phyloP scores from a whole-genome alignment of 2,329 filamentous ascomycete genomes.

The Herpotrichia juniperi region DNA sequence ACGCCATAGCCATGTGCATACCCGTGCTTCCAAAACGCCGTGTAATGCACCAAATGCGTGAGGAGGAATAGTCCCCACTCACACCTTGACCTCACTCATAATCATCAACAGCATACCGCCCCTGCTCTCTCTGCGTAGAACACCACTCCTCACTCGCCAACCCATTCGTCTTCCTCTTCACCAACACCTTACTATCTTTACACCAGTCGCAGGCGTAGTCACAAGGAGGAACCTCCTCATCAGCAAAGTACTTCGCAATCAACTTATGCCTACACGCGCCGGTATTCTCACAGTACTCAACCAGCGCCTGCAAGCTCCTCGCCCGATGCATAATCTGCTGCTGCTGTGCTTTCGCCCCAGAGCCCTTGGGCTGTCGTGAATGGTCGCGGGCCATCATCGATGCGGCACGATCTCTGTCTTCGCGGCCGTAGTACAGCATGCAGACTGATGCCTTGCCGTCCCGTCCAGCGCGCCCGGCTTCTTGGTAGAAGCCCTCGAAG shows the following conservation, averaged over 20 bases:
- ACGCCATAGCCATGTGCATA: neutral
- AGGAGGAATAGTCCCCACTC: too few species aligned
- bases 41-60: neutral
- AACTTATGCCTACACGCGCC: slow-evolving; percentile 70
- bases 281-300: slow-evolving; percentile 82
- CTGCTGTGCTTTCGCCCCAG: slow-evolving; percentile 38
- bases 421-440: slow-evolving; percentile 87
- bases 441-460: slow-evolving; percentile 88
- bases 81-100: slow-evolving; percentile 30
- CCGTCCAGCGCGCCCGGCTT: slow-evolving; percentile 87
- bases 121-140: slow-evolving; percentile 53
- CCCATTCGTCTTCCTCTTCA: slow-evolving; percentile 47
- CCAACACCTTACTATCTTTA: slow-evolving; percentile 44
- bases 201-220: slow-evolving; percentile 53
- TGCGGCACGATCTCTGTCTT: slow-evolving; percentile 79
- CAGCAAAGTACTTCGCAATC: slow-evolving; percentile 46
- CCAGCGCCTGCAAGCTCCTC: slow-evolving; percentile 61
- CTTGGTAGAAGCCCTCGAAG: slow-evolving; percentile 96
- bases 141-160: slow-evolving; percentile 58
- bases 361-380: slow-evolving; percentile 56
- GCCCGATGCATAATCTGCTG: slow-evolving; percentile 48
- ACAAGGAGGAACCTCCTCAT: slow-evolving; percentile 28
- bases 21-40: neutral
- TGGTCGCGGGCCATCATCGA: slow-evolving; percentile 56
- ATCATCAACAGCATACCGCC: slow-evolving; percentile 47